Base-by-base conservation (phyloP, 805 yeast species). In the Wickerhamomyces chaumierensis region DNA sequence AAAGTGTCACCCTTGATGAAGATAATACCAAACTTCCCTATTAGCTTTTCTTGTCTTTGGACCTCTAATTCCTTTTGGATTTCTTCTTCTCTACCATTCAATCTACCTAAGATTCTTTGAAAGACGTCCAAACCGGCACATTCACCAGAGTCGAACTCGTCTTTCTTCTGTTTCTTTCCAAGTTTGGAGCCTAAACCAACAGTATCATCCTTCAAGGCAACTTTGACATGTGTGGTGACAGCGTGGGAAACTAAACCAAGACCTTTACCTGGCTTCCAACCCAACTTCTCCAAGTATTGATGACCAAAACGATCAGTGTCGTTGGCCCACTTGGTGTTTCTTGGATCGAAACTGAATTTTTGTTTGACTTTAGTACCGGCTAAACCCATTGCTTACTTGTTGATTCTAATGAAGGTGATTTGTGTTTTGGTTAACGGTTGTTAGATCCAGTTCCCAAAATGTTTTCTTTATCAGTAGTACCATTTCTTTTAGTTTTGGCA, bases 241-340 rank as follows among this genome's bases (percentile, higher is more conserved):
- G 92, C 78, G 52, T 78, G 74, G 3, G 69, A 53, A 2, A 72
- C 78, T 36, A 73, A 56, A 2, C 98, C 98, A 17, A 90, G 68
- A 7, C 97, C 97, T 44, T 66, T 63, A 16, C 98, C 98, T 2
- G 94, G 95, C 38, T 66, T 70, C 98, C 98, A 90, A 15, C 98
- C 98, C 54, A 79, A 65, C 48, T 75, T 79, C 44, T 76, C 76
- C 42, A 90, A 58, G 58, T 87, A 87, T 51, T 81, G 75, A 56
- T 83, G 96, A 0, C 98, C 98, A 53, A 90, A 90, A 37, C 95
- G 63, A 4, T 68, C 65, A 0, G 80, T 76, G 51, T 85, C 84
- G 53, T 86, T 86, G 19, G 96, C 81, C 98, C 98, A 90, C 44
- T 77, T 73, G 1, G 96, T 88, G 53, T 90, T 90, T 53, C 97